A percentile compares a stretch with the other conserved stretches of the same genome.
These are phyloP conservation scores for Radiomyces spectabilis DNA, from an alignment of 192 early-diverging fungal genomes.

Conservation along the genomic window DNA sequence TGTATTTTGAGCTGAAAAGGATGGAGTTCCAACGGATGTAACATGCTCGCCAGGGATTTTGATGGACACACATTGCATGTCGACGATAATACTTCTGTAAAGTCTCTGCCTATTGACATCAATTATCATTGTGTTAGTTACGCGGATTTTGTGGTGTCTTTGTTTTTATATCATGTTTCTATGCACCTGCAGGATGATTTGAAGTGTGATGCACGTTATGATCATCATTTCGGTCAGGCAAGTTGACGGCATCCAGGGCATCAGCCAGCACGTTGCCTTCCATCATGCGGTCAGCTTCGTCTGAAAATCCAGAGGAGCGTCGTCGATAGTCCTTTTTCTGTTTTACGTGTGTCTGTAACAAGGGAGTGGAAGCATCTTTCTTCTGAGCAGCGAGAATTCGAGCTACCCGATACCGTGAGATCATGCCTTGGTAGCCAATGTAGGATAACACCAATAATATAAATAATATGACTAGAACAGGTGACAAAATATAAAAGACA, in stretches of 20 bases:
- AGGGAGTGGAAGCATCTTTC: neutral
- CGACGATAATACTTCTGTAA: neutral
- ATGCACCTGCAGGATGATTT: neutral
- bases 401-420: constrained; percentile 29
- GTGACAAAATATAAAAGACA: constrained; percentile 16
- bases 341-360: neutral
- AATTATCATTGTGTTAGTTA: neutral
- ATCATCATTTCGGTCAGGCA: neutral
- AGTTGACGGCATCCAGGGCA: constrained; percentile 7
- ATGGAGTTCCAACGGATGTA: constrained; percentile 16
- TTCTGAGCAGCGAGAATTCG: neutral
- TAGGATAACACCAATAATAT: constrained; percentile 24
- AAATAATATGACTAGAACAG: constrained; percentile 30
- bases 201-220: neutral
- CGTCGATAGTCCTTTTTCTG: neutral
- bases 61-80: constrained; percentile 1
- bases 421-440: constrained; percentile 27
- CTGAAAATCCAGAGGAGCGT: neutral
- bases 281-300: neutral
- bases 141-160: neutral
- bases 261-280: constrained; percentile 3
- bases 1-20: constrained; percentile 24
- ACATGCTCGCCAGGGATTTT: constrained; percentile 1
- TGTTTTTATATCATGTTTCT: neutral
- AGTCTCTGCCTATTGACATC: neutral